A percentile compares a stretch with the other conserved stretches of the same genome.
Conservation (phyloP, 1,139 yeast genomes). For the Kodamaea anthophila region DNA sequence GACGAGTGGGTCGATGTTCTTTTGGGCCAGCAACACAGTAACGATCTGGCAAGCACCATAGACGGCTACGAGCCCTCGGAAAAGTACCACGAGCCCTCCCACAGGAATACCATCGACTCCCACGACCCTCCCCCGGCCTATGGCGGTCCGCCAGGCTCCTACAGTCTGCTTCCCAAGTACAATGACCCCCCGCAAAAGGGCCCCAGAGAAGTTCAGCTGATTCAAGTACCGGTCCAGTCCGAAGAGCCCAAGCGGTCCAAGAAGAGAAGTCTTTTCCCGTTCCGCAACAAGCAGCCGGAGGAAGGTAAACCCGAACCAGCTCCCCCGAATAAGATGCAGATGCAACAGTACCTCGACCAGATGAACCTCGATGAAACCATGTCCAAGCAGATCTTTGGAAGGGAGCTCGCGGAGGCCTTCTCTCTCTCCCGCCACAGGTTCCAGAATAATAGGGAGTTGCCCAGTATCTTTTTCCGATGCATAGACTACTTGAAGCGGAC, state of each 20-base stretch:
- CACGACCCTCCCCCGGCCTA: not conserved
- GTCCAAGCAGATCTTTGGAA: slow-evolving; percentile 54
- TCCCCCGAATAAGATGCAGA: slow-evolving; percentile 18
- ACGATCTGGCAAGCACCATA: not conserved
- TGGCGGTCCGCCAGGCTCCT: not conserved
- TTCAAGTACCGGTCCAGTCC: not conserved
- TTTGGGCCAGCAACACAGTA: slow-evolving; percentile 15
- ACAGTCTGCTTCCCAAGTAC: not conserved
- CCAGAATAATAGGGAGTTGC: slow-evolving; percentile 44
- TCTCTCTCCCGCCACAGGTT: slow-evolving; percentile 43
- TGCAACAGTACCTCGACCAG: slow-evolving; percentile 35
- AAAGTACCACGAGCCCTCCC: not conserved
- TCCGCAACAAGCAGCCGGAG: slow-evolving; percentile 29
- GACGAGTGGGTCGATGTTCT: slow-evolving; percentile 70
- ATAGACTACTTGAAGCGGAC: slow-evolving; percentile 60
- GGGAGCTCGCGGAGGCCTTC: slow-evolving; percentile 50
- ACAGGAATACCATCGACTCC: not conserved
- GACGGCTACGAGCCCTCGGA: not conserved
- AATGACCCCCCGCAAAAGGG: not conserved
- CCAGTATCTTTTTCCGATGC: slow-evolving; percentile 75
- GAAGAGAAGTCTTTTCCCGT: slow-evolving; percentile 58
- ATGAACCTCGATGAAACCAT: slow-evolving; percentile 34
- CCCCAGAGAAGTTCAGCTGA: not conserved
- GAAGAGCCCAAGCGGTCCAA: slow-evolving; percentile 32
- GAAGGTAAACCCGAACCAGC: slow-evolving; percentile 3